phyloP scores from a whole-genome alignment of 371 early-diverging fungal species.

The Circinella minor region DNA sequence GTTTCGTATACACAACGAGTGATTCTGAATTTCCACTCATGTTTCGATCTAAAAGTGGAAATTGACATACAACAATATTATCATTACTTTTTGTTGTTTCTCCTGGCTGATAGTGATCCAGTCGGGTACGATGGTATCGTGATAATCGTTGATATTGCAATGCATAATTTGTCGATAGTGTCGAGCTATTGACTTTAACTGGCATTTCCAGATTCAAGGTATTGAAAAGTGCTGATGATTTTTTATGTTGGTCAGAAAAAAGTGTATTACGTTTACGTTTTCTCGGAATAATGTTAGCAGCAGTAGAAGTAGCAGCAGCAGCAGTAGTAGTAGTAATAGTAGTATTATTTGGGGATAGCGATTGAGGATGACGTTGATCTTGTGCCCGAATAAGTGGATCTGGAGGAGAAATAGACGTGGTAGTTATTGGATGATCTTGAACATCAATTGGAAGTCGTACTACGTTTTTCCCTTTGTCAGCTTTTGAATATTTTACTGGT shows the following conservation, averaged over 20 bases:
- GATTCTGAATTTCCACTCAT: neutral
- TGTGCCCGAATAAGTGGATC: neutral
- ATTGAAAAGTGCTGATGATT: neutral
- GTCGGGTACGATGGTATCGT: neutral
- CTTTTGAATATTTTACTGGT: too few species aligned
- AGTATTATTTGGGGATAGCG: too few species aligned
- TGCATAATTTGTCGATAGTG: neutral
- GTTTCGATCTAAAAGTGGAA: neutral
- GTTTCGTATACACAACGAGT: neutral
- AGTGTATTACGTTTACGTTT: constrained; percentile 1
- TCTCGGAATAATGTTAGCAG: neutral
- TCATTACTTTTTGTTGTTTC: neutral
- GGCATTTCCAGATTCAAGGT: neutral
- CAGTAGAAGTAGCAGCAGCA: neutral
- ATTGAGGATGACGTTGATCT: neutral
- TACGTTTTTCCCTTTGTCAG: neutral
- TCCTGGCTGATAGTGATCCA: neutral
- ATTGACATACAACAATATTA: neutral
- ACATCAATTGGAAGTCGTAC: neutral
- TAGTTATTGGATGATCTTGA: neutral
- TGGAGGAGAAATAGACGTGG: neutral
- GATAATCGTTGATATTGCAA: neutral
- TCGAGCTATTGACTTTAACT: neutral
- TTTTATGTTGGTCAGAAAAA: neutral
- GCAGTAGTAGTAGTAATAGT: neutral